Conservation (phyloP, 176 grass and related monocot species). For the Tillandsia fasciculata region DNA sequence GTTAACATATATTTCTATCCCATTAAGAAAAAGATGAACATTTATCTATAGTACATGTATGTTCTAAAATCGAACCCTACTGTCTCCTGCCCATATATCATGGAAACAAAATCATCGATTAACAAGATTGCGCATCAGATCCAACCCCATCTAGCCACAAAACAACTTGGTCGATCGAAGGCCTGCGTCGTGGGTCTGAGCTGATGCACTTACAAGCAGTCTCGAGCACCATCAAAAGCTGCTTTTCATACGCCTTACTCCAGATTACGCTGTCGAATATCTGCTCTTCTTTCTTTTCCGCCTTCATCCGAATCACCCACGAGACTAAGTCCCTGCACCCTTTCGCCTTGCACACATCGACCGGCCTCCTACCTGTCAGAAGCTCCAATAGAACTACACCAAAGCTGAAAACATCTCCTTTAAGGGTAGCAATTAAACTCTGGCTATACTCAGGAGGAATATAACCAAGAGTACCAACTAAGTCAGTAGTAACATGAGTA, state of each 20-base stretch:
- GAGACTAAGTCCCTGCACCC: constrained; percentile 69
- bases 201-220: constrained; percentile 62
- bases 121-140: constrained; percentile 18
- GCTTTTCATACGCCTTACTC: constrained; percentile 59
- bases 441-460: constrained; percentile 93
- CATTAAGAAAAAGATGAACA: neutral
- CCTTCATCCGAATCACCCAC: constrained; percentile 78
- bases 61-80: neutral
- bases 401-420: constrained; percentile 89
- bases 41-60: neutral
- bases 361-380: constrained; percentile 56
- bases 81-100: neutral
- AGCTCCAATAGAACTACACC: constrained; percentile 84
- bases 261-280: constrained; percentile 62
- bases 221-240: constrained; percentile 59
- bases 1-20: neutral
- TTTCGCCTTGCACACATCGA: constrained; percentile 69
- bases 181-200: constrained; percentile 57
- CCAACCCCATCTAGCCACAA: constrained; percentile 53
- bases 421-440: constrained; percentile 56
- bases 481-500: constrained; percentile 90
- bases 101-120: neutral
- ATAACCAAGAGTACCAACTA: constrained; percentile 84
- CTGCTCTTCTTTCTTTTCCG: constrained; percentile 68
- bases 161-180: constrained; percentile 76